These are phyloP conservation scores for Phascolomyces articulosus DNA, from an alignment of 371 early-diverging fungal genomes.

Conservation along the genomic window DNA sequence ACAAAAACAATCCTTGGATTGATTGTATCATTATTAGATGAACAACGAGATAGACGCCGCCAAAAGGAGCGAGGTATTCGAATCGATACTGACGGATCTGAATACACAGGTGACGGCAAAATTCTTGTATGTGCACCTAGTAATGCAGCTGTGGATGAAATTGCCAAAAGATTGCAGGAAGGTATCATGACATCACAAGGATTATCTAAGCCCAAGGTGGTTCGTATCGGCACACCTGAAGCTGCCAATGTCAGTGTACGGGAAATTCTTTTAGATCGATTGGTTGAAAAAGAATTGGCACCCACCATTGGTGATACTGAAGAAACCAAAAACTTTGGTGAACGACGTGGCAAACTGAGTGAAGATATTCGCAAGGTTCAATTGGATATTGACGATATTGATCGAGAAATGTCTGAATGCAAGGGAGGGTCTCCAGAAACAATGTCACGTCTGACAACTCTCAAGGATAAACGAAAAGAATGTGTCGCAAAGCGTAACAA, in stretches of 20 bases:
- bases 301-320: constrained; percentile 19
- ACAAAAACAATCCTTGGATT: constrained; percentile 91
- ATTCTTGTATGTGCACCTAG: constrained; percentile 95
- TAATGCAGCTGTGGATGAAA: constrained; percentile 98
- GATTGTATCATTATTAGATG: constrained; percentile 71
- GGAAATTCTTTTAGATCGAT: constrained; percentile 71
- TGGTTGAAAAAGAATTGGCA: constrained; percentile 57
- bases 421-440: neutral
- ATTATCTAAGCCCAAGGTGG: constrained; percentile 68
- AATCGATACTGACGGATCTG: neutral
- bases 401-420: constrained; percentile 43
- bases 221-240: constrained; percentile 84
- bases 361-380: constrained; percentile 45
- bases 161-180: constrained; percentile 81
- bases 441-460: constrained; percentile 17
- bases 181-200: constrained; percentile 65
- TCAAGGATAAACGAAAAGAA: constrained; percentile 34
- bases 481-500: constrained; percentile 34
- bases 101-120: constrained; percentile 31
- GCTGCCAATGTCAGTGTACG: constrained; percentile 74
- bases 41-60: constrained; percentile 20
- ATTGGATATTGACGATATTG: constrained; percentile 56
- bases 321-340: constrained; percentile 19
- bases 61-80: neutral
- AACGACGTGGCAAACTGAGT: constrained; percentile 27